Base-by-base conservation (phyloP, 352 stramenopile genomes). In the Phytophthora citricola region DNA sequence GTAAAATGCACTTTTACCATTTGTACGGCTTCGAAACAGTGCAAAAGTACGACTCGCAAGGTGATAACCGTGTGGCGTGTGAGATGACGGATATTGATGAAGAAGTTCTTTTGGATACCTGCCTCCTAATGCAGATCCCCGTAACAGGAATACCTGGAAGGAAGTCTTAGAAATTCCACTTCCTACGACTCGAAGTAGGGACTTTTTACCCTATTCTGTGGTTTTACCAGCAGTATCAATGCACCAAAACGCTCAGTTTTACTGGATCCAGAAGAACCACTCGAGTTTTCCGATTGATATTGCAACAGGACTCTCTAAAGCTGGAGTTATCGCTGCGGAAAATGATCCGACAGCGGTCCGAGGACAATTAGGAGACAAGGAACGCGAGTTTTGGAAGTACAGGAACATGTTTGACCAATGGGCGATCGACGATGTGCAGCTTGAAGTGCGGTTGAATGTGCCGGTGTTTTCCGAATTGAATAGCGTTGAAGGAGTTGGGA, bases 401-500 rank as follows among this genome's bases (percentile, higher is more conserved):
- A 75, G 78, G 1, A 93, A 93, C 43, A 63, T 93, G 20, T 91
- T 91, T 47, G 85, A 93, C 32, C 85, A 93, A 65, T 91, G 85
- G 82, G 79, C 82, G 0, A 62, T 91, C 2, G 85, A 93, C 52
- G 54, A 88, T 15, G 77, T 93, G 5, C 56, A 56, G 0, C 58
- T 93, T 2, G 79, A 88, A 63, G 80, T 87, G 15, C 76, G 84
- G 4, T 62, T 91, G 39, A 71, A 79, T 36, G 66, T 72, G 0
- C 84, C 84, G 0, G 29, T 51, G 0, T 88, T 87, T 38, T 62
- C 69, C 17, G 51, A 15, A 22, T 47, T 69, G 1, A 48, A 69
- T 24, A 71, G 29, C 11, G 45, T 74, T 38, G 66, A 54, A 10
- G 43, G 78, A 29, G 58, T 58, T 40, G 49, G 49, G 15, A 66